These are phyloP conservation scores for Pythium inflatum DNA, from an alignment of 352 stramenopile species.

Conservation along the genomic window DNA sequence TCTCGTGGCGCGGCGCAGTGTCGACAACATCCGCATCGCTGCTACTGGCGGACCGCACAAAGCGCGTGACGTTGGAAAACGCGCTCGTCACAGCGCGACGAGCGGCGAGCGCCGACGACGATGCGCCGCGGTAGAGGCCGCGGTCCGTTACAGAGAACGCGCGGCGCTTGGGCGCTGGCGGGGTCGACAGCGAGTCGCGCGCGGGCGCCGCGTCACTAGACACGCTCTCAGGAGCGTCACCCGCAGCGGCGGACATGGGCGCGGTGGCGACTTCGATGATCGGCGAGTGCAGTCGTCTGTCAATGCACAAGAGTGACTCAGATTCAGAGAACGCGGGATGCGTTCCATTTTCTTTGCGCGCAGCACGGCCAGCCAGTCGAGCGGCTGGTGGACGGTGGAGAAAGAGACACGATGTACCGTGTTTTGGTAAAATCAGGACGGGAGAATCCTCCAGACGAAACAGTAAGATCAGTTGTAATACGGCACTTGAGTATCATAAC, in stretches of 20 bases:
- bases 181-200: conserved; percentile 23
- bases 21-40: conserved; percentile 31
- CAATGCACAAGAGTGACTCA: conserved; percentile 15
- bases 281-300: conserved; percentile 18
- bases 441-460: neutral
- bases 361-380: conserved; percentile 10
- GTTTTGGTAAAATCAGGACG: conserved; percentile 12
- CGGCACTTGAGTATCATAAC: neutral
- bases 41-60: conserved; percentile 40
- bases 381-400: conserved; percentile 28
- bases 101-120: conserved; percentile 37
- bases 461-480: too few species aligned
- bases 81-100: conserved; percentile 44
- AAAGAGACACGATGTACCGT: conserved; percentile 22
- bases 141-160: conserved; percentile 57
- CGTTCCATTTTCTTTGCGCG: conserved; percentile 16
- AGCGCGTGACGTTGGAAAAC: conserved; percentile 46
- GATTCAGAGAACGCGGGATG: conserved; percentile 21
- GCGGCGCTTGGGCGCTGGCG: conserved; percentile 51
- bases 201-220: conserved; percentile 1
- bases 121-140: conserved; percentile 31
- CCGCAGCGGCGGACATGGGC: conserved; percentile 7
- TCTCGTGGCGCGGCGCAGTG: conserved; percentile 35
- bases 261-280: conserved; percentile 9
- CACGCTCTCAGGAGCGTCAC: neutral